Percentiles rank a stretch among this genome's conserved stretches.
Conservation (phyloP, 2,329 filamentous ascomycete species). For the Graphiopsis chlorocephala region DNA sequence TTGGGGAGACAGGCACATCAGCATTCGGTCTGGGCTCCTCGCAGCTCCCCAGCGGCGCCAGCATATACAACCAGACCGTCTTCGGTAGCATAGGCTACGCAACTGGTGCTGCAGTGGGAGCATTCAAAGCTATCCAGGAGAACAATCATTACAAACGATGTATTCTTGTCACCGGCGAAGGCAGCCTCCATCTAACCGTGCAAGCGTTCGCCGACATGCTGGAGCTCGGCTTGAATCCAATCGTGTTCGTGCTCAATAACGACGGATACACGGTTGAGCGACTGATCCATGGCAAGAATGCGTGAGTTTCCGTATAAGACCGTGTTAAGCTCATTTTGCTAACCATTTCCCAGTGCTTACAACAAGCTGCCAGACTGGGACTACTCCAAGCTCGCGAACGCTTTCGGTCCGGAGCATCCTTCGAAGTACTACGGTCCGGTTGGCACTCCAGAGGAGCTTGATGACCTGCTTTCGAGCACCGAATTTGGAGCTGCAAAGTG, state of each 20-base stretch:
- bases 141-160: conserved; percentile 44
- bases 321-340: not conserved
- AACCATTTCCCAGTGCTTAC: not conserved
- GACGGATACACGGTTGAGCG: conserved; percentile 60
- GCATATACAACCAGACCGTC: conserved; percentile 52
- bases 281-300: conserved; percentile 54
- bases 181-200: conserved; percentile 58
- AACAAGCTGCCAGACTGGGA: conserved; percentile 16
- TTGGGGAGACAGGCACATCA: conserved; percentile 30
- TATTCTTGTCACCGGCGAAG: conserved; percentile 63
- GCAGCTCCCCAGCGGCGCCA: conserved; percentile 53
- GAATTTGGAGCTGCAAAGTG: conserved; percentile 8
- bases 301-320: not conserved
- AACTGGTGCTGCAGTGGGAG: conserved; percentile 26
- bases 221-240: conserved; percentile 62
- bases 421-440: conserved; percentile 14
- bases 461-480: conserved; percentile 12
- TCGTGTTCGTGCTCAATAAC: conserved; percentile 55
- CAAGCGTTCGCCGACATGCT: conserved; percentile 81
- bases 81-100: conserved; percentile 17
- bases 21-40: conserved; percentile 54
- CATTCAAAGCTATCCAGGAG: conserved; percentile 25
- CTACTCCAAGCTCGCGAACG: conserved; percentile 14
- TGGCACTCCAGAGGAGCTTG: not conserved
- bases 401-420: conserved; percentile 15